Percentiles rank a stretch among this genome's conserved stretches.
Conservation (phyloP, 768 basidiomycete species). For the Kwoniella dejecticola region DNA sequence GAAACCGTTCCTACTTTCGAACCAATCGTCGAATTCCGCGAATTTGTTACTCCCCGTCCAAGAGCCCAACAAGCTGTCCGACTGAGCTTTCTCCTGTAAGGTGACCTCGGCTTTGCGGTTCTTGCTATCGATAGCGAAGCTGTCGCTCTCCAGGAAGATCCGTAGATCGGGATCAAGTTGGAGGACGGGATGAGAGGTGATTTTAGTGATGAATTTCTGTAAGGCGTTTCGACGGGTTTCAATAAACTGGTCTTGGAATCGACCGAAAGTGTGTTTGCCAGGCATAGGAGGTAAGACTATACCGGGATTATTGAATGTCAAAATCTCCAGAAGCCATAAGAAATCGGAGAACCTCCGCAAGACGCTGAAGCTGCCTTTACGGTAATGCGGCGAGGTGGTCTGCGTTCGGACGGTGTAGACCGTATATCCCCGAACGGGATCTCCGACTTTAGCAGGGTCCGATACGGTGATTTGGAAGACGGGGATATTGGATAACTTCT, state of each 20-base stretch:
- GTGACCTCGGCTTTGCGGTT: conserved; percentile 67
- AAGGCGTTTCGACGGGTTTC: conserved; percentile 79
- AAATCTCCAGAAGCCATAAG: conserved; percentile 89
- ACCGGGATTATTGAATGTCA: conserved; percentile 88
- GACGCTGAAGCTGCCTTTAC: conserved; percentile 84
- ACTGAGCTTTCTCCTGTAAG: conserved; percentile 71
- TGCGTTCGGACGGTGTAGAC: conserved; percentile 95
- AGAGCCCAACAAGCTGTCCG: conserved; percentile 53
- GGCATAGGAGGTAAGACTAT: conserved; percentile 96
- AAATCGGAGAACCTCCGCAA: conserved; percentile 97
- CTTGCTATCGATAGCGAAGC: conserved; percentile 82
- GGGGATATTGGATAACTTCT: conserved; percentile 55
- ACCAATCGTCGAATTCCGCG: conserved; percentile 66
- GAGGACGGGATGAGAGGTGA: conserved; percentile 85
- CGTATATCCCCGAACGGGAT: conserved; percentile 78
- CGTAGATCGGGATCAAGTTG: conserved; percentile 83
- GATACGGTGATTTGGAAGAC: conserved; percentile 87
- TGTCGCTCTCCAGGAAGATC: conserved; percentile 90
- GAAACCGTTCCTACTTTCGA: conserved; percentile 79
- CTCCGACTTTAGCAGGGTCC: conserved; percentile 96
- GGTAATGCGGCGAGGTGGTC: conserved; percentile 80
- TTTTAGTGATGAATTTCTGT: conserved; percentile 89
- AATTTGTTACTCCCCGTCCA: conserved; percentile 66
- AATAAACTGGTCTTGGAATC: conserved; percentile 90
- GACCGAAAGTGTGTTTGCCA: conserved; percentile 86